phyloP scores from a whole-genome alignment of 768 basidiomycete species.

The Amanita rubescens region DNA sequence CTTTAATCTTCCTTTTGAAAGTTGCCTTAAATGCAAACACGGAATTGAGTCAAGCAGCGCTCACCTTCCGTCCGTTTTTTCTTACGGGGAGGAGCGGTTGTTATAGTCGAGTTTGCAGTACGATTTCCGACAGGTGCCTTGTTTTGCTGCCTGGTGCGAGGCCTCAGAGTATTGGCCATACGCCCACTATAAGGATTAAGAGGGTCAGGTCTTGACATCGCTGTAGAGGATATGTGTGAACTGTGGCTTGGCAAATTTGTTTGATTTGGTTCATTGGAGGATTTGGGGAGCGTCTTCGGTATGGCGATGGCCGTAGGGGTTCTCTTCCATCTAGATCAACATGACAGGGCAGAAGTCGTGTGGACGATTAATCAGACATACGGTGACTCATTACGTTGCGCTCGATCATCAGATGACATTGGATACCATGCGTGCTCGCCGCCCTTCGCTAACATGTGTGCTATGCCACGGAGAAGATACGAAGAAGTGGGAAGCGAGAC shows the following conservation, averaged over 20 bases:
- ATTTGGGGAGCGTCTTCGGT: no score
- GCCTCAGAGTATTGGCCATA: background rate
- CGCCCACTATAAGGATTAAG: background rate
- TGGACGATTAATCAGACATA: background rate
- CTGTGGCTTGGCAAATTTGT: background rate
- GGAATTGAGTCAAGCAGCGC: background rate
- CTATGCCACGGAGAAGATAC: background rate
- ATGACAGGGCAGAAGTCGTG: background rate
- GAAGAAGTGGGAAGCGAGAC: background rate
- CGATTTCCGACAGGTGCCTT: background rate
- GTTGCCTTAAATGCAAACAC: background rate
- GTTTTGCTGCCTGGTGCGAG: background rate
- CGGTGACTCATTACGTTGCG: background rate
- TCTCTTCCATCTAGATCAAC: constrained; percentile 7
- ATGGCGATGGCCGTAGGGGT: background rate
- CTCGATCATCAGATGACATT: constrained; percentile 1
- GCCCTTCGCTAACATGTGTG: background rate
- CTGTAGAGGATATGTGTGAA: background rate
- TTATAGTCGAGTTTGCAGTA: background rate
- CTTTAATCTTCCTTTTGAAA: background rate
- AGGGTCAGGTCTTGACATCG: background rate
- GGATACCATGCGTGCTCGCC: background rate
- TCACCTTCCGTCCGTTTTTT: background rate
- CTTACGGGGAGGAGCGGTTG: background rate
- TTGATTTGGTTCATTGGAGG: background rate